phyloP scores from a whole-genome alignment of 192 early-diverging fungal genomes.

The Coemansia biformis region DNA sequence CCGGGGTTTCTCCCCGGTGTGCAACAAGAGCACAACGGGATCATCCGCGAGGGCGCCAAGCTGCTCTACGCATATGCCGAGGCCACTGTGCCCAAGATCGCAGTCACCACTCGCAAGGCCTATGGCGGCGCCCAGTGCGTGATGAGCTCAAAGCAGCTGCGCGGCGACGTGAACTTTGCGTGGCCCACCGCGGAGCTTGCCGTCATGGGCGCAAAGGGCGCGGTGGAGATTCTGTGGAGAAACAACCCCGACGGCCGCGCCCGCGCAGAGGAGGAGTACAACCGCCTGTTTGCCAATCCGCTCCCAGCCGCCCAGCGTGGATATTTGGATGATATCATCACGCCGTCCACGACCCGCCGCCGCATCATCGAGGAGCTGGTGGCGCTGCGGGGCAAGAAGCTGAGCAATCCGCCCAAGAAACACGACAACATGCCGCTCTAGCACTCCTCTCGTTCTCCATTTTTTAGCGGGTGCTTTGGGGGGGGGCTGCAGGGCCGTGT shows the following conservation, averaged over 20 bases:
- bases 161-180: slow-evolving; percentile 85
- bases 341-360: slow-evolving; percentile 65
- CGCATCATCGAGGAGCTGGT: slow-evolving; percentile 85
- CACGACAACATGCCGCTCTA: slow-evolving; percentile 93
- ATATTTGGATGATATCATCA: slow-evolving; percentile 72
- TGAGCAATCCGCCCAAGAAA: slow-evolving; percentile 80
- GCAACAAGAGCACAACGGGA: slow-evolving; percentile 90
- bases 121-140: slow-evolving; percentile 98
- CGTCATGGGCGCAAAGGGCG: slow-evolving; percentile 97
- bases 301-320: slow-evolving; percentile 88
- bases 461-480: too few relatives aligned
- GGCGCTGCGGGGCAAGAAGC: slow-evolving; percentile 71
- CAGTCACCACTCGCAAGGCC: slow-evolving; percentile 91
- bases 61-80: slow-evolving; percentile 94
- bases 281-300: slow-evolving; percentile 89
- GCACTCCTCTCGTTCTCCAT: slow-evolving; percentile 3
- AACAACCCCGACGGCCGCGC: slow-evolving; percentile 49
- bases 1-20: slow-evolving; percentile 95
- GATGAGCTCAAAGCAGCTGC: slow-evolving; percentile 94
- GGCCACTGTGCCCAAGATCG: slow-evolving; percentile 95
- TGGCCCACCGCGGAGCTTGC: slow-evolving; percentile 98
- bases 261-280: slow-evolving; percentile 79
- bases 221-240: slow-evolving; percentile 94
- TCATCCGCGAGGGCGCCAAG: slow-evolving; percentile 95
- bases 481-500: too few relatives aligned